Evolutionary conservation across 2,329 filamentous ascomycete species (phyloP).

Genomic region (Fusarium compactum): DNA sequence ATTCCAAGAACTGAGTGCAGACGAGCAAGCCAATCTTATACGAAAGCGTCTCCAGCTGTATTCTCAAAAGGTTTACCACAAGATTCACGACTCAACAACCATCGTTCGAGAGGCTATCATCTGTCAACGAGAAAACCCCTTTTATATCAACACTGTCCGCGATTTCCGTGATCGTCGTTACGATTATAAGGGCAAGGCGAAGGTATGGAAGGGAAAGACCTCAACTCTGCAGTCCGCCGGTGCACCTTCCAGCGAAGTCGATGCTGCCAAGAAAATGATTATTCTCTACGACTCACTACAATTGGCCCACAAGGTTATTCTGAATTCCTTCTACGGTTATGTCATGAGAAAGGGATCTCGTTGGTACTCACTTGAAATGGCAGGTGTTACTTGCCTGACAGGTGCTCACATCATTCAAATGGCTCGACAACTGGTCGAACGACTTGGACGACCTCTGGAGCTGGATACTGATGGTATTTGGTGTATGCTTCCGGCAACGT

Average conservation of each 20-base stretch:
- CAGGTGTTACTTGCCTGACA: conserved; percentile 95
- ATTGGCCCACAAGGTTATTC: conserved; percentile 97
- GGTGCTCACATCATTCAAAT: conserved; percentile 97
- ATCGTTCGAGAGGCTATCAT: conserved; percentile 97
- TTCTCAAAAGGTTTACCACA: conserved; percentile 99
- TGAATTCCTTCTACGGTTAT: conserved; percentile 99
- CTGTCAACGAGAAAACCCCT: conserved; percentile 97
- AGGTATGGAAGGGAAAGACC: conserved; percentile 98
- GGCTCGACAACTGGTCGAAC: conserved; percentile 91
- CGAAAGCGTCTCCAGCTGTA: conserved; percentile 92
- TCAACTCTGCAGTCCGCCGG: conserved; percentile 86
- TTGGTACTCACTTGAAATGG: conserved; percentile 99
- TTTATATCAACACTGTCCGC: conserved; percentile 96
- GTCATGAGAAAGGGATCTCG: conserved; percentile 99
- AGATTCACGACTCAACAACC: conserved; percentile 94
- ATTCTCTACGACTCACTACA: conserved; percentile 95
- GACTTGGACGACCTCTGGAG: conserved; percentile 91
- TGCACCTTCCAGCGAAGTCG: conserved; percentile 80
- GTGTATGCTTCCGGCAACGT: conserved; percentile 97
- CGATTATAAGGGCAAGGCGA: conserved; percentile 98
- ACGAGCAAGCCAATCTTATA: conserved; percentile 84
- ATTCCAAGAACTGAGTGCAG: conserved; percentile 83
- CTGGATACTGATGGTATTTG: conserved; percentile 99
- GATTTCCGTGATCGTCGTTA: conserved; percentile 97
- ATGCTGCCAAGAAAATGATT: conserved; percentile 99